These are phyloP conservation scores for Diaporthe batatas DNA, from an alignment of 2,329 filamentous ascomycete genomes.

Conservation along the genomic window DNA sequence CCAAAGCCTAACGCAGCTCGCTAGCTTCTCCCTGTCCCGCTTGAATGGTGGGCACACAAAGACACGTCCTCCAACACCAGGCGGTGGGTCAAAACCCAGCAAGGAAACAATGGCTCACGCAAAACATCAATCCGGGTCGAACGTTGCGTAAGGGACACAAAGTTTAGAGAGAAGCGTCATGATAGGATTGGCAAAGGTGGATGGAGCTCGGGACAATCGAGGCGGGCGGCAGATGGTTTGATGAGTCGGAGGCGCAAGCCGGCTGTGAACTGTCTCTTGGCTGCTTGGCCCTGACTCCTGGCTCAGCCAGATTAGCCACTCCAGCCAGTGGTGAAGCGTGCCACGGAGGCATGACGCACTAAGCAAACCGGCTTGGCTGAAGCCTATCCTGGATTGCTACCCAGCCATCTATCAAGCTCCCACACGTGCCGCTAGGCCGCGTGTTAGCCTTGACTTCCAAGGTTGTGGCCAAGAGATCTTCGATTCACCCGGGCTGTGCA, in stretches of 20 bases:
- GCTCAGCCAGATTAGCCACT: constrained; percentile 12
- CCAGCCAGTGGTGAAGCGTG: constrained; percentile 16
- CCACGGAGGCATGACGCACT: constrained; percentile 28
- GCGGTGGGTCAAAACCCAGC: not conserved
- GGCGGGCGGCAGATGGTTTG: constrained; percentile 23
- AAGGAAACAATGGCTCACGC: not conserved
- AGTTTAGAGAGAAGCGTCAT: not conserved
- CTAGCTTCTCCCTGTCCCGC: not conserved
- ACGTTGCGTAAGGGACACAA: not conserved
- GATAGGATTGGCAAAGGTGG: not conserved
- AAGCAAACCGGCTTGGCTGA: constrained; percentile 28
- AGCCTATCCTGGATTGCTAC: constrained; percentile 17
- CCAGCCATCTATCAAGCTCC: constrained; percentile 20
- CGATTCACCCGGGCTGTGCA: constrained; percentile 25
- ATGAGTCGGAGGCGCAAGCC: constrained; percentile 28
- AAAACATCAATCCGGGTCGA: not conserved
- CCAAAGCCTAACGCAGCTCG: not conserved
- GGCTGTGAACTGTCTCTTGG: constrained; percentile 30
- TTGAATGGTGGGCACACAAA: not conserved
- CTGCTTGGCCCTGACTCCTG: constrained; percentile 31
- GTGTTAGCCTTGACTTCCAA: constrained; percentile 12
- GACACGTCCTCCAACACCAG: not conserved
- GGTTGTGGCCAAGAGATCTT: constrained; percentile 27
- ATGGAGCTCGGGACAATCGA: constrained; percentile 1
- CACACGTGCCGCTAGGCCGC: constrained; percentile 24